Conservation (phyloP, 2,329 filamentous ascomycete genomes). For the Trichoderma citrinoviride region DNA sequence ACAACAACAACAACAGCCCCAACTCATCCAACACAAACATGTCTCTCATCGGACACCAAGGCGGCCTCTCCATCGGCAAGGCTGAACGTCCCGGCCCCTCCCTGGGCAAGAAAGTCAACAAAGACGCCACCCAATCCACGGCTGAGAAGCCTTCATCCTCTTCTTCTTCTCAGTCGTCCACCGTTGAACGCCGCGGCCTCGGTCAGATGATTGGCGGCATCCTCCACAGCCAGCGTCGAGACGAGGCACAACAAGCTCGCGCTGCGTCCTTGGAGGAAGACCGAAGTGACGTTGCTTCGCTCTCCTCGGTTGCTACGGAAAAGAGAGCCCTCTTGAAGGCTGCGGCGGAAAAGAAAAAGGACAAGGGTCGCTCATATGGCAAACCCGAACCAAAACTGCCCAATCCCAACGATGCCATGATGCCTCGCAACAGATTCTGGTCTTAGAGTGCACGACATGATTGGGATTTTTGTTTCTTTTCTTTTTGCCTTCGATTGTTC, state of each 20-base stretch:
- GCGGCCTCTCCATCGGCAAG: slow-evolving; percentile 10
- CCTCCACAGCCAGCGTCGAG: slow-evolving; percentile 9
- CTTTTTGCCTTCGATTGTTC: neutral
- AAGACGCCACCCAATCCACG: neutral
- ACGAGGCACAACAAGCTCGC: slow-evolving; percentile 7
- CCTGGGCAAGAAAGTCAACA: neutral
- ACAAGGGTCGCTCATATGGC: neutral
- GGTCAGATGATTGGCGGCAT: slow-evolving; percentile 8
- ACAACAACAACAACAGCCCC: slow-evolving; percentile 3
- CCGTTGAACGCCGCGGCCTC: neutral
- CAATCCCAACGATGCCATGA: neutral
- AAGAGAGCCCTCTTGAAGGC: slow-evolving; percentile 6
- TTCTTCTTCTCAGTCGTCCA: neutral
- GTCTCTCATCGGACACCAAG: slow-evolving; percentile 19
- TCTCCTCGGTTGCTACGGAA: slow-evolving; percentile 17
- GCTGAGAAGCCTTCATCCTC: slow-evolving; percentile 5
- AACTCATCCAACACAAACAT: slow-evolving; percentile 5
- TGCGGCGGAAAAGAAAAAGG: neutral
- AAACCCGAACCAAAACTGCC: neutral
- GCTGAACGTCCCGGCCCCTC: slow-evolving; percentile 19
- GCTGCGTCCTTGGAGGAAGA: neutral
- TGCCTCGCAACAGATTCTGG: neutral
- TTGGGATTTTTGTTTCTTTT: neutral
- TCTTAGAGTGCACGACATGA: neutral
- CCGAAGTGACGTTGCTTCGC: slow-evolving; percentile 11